Percentiles rank a stretch among this genome's conserved stretches.
These are phyloP conservation scores for Peribolospora kevripleyi DNA, from an alignment of 768 basidiomycete genomes.

Conservation along the genomic window DNA sequence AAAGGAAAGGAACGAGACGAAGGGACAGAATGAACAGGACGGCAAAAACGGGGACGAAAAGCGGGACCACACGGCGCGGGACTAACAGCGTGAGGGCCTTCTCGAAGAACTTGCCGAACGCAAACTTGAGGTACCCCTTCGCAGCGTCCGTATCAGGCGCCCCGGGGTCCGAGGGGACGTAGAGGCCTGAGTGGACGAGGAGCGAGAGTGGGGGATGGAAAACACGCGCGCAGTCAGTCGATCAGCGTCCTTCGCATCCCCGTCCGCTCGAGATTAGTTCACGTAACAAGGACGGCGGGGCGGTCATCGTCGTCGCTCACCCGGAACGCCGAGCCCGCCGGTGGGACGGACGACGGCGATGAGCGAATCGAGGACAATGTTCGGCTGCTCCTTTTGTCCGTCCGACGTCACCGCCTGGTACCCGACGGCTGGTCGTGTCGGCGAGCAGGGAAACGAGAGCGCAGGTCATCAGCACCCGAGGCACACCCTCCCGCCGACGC, in stretches of 20 bases:
- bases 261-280: slow-evolving; percentile 14
- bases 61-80: slow-evolving; percentile 14
- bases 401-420: slow-evolving; percentile 33
- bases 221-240: background rate
- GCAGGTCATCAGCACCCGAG: too few species aligned
- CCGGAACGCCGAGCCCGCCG: slow-evolving; percentile 35
- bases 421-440: slow-evolving; percentile 24
- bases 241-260: background rate
- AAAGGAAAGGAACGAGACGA: background rate
- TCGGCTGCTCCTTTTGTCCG: slow-evolving; percentile 35
- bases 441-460: background rate
- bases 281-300: slow-evolving; percentile 9
- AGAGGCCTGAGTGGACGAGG: background rate
- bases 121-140: slow-evolving; percentile 31
- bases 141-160: slow-evolving; percentile 19
- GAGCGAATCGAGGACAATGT: slow-evolving; percentile 28
- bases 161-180: slow-evolving; percentile 33
- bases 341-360: slow-evolving; percentile 32
- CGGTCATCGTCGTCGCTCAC: slow-evolving; percentile 6
- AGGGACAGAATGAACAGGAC: background rate
- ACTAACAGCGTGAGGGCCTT: slow-evolving; percentile 33
- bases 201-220: background rate
- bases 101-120: slow-evolving; percentile 32
- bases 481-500: too few species aligned
- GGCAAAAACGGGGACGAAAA: background rate